Conservation (phyloP, 1,139 yeast species). For the Pneumocystis wakefieldiae region DNA sequence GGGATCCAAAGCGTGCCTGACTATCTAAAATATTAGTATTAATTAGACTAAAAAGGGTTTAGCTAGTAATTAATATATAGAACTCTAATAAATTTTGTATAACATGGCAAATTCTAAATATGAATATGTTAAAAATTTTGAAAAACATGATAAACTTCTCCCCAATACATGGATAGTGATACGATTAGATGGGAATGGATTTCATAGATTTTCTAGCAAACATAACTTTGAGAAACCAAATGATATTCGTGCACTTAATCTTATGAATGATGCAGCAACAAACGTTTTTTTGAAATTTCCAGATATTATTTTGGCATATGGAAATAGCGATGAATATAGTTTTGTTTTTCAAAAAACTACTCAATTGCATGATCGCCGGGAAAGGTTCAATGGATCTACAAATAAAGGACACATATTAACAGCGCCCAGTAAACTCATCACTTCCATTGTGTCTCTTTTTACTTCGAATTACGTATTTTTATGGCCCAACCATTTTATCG, state of each 20-base stretch:
- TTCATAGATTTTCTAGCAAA: constrained; percentile 60
- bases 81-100: background rate
- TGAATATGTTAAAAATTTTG: constrained; percentile 77
- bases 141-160: constrained; percentile 52
- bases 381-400: background rate
- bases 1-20: background rate
- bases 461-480: constrained; percentile 56
- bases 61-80: too few relatives aligned
- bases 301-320: constrained; percentile 71
- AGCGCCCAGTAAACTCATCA: constrained; percentile 43
- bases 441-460: constrained; percentile 70
- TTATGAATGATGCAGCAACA: constrained; percentile 72
- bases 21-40: too few relatives aligned
- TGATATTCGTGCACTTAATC: constrained; percentile 54
- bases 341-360: background rate
- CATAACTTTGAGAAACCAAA: constrained; percentile 79
- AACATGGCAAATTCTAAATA: constrained; percentile 62
- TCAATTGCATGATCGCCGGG: background rate
- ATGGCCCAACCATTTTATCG: constrained; percentile 52
- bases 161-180: constrained; percentile 74
- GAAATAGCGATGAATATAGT: constrained; percentile 85
- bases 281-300: constrained; percentile 47
- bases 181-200: constrained; percentile 86
- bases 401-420: background rate
- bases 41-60: too few relatives aligned